Evolutionary conservation across 176 grass and related monocot genomes (phyloP), one percentile per base, ranked within the genome.

Genomic region (Avena atlantica): DNA sequence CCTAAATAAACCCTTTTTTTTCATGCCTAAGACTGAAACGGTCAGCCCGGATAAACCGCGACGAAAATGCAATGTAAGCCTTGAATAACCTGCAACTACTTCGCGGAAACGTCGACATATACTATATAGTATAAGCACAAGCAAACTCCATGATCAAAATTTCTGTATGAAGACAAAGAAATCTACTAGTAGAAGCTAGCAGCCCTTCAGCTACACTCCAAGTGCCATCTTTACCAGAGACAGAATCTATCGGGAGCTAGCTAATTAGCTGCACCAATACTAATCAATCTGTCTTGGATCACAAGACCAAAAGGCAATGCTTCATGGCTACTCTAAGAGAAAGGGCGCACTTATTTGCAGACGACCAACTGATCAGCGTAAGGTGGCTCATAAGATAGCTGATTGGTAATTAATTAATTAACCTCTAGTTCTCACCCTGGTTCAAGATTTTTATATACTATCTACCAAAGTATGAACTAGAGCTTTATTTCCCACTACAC

Each of bases 271-370:
- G 21, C 75, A 27, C 12, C 40, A 16, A 72, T 24, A 60, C 16
- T 21, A 72, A 58, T 79, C 23, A 87, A 6, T 62, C 76, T 45
- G 29, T 67, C 80, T 80, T 76, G 81, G 81, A 84, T 84, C 81
- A 75, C 74, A 87, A 66, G 65, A 67, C 57, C 65, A 84, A 87
- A 90, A 84, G 80, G 66, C 73, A 83, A 24, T 83, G 84, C 73
- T 90, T 90, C 84, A 87, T 60, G 65, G 69, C 12, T 53, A 90
- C 72, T 86, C 84, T 52, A 70, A 74, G 23, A 20, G 49, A 86
- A 53, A 78, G 40, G 45, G 52, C 73, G 65, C 3, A 34, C 75
- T 84, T 42, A 42, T 42, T 79, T 83, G 80, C 66, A 87, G 85
- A 57, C 84, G 89, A 80, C 68, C 76, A 91, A 84, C 66, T 84